These are phyloP conservation scores for Penicillium canariense DNA, from an alignment of 495 filamentous ascomycete genomes.

Conservation along the genomic window DNA sequence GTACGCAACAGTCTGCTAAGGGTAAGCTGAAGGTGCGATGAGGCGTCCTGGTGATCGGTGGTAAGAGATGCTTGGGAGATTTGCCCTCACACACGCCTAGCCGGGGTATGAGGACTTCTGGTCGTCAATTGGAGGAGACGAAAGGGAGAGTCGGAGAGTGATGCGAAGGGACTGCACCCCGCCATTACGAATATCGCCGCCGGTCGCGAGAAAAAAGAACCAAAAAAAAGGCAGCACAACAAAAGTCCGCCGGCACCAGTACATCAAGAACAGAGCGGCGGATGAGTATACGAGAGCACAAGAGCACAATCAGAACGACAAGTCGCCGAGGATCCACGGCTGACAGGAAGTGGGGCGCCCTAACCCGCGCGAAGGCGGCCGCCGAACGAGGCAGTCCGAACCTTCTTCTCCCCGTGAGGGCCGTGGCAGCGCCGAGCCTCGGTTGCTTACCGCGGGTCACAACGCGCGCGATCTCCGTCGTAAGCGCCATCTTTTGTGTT, in stretches of 20 bases:
- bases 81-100: neutral
- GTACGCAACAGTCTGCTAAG: too few relatives aligned
- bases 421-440: constrained; percentile 16
- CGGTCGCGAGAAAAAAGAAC: neutral
- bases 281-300: too few relatives aligned
- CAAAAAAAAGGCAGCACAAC: too few relatives aligned
- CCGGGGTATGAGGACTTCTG: neutral
- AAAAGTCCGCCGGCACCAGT: too few relatives aligned
- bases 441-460: constrained; percentile 17
- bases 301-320: neutral
- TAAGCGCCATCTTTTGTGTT: neutral
- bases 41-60: neutral
- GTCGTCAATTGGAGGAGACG: neutral
- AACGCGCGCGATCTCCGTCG: constrained; percentile 7
- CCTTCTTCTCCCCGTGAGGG: constrained; percentile 3
- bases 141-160: neutral
- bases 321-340: too few relatives aligned
- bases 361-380: constrained; percentile 1
- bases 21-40: neutral
- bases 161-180: neutral
- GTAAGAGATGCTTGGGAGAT: too few relatives aligned
- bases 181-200: neutral
- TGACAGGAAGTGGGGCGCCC: neutral
- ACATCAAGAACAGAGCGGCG: too few relatives aligned
- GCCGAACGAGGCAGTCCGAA: constrained; percentile 16